phyloP scores from a whole-genome alignment of 2,329 filamentous ascomycete genomes.

The Arthroderma sp. region DNA sequence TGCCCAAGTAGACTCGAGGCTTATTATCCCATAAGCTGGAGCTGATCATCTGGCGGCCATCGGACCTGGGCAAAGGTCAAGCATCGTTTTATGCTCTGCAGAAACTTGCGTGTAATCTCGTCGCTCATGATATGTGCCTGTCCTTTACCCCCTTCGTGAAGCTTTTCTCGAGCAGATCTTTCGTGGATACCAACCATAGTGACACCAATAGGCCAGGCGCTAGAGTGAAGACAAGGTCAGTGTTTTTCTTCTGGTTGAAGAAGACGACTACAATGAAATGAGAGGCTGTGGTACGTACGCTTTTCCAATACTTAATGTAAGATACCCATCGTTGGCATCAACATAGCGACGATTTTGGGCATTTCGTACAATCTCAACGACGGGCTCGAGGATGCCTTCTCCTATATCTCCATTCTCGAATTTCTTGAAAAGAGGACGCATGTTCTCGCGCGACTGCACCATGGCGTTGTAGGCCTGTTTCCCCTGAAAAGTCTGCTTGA shows the following conservation, averaged over 20 bases:
- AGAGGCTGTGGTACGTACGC: constrained; percentile 40
- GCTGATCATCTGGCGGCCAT: constrained; percentile 85
- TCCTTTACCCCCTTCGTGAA: constrained; percentile 63
- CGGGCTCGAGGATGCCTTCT: constrained; percentile 63
- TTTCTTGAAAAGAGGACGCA: constrained; percentile 79
- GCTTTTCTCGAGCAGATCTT: constrained; percentile 84
- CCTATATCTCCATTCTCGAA: constrained; percentile 73
- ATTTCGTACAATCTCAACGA: constrained; percentile 83
- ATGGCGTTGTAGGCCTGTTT: constrained; percentile 74
- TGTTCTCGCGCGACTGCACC: constrained; percentile 74
- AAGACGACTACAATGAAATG: too few species aligned
- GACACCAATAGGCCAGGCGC: constrained; percentile 94
- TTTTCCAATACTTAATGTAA: constrained; percentile 86
- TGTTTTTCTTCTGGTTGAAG: background rate
- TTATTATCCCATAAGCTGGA: constrained; percentile 89
- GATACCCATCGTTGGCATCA: constrained; percentile 89
- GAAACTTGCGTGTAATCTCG: constrained; percentile 84
- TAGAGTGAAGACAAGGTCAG: constrained; percentile 15
- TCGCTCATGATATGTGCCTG: constrained; percentile 96
- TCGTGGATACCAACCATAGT: constrained; percentile 99
- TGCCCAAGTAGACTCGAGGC: too few species aligned
- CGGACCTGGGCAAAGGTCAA: constrained; percentile 92
- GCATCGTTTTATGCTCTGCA: constrained; percentile 96
- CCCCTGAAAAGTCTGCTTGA: constrained; percentile 63
- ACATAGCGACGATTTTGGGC: constrained; percentile 88